phyloP scores from a whole-genome alignment of 169 alveolate species.

The Babesia divergens region DNA sequence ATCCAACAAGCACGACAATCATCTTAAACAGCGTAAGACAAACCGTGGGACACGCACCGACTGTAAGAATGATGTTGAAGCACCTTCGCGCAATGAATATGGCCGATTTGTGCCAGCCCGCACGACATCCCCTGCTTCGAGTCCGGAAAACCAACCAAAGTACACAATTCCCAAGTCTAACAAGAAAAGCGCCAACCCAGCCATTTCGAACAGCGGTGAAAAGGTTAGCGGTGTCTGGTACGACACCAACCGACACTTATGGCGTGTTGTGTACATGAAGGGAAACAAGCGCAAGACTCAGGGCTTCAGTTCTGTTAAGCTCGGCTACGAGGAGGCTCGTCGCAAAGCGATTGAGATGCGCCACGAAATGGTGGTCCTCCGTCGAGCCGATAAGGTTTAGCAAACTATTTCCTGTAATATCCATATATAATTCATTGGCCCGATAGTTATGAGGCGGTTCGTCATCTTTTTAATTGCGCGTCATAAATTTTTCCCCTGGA shows the following conservation, averaged over 20 bases:
- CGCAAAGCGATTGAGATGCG: constrained; percentile 62
- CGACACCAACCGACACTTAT: constrained; percentile 65
- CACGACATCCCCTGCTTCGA: neutral
- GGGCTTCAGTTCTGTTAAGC: constrained; percentile 65
- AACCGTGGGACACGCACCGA: neutral
- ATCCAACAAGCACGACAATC: neutral
- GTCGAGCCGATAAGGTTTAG: constrained; percentile 40
- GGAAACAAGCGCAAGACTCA: constrained; percentile 66
- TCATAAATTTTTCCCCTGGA: too few relatives aligned
- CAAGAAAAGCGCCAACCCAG: neutral
- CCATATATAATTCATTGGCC: neutral
- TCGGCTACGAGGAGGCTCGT: constrained; percentile 67
- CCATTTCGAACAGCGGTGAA: constrained; percentile 7
- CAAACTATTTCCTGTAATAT: neutral
- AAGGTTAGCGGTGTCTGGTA: constrained; percentile 71
- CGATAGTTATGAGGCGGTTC: too few relatives aligned
- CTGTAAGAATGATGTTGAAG: neutral
- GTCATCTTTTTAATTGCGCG: too few relatives aligned
- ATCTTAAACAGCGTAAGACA: neutral
- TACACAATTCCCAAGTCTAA: constrained; percentile 13
- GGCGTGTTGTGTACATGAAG: constrained; percentile 69
- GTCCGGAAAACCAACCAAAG: neutral
- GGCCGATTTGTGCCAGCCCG: constrained; percentile 7
- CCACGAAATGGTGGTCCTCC: constrained; percentile 62
- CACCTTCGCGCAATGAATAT: constrained; percentile 19